Evolutionary conservation across 75 land plant species (phyloP).

Genomic region (Ceratopteris richardii): DNA sequence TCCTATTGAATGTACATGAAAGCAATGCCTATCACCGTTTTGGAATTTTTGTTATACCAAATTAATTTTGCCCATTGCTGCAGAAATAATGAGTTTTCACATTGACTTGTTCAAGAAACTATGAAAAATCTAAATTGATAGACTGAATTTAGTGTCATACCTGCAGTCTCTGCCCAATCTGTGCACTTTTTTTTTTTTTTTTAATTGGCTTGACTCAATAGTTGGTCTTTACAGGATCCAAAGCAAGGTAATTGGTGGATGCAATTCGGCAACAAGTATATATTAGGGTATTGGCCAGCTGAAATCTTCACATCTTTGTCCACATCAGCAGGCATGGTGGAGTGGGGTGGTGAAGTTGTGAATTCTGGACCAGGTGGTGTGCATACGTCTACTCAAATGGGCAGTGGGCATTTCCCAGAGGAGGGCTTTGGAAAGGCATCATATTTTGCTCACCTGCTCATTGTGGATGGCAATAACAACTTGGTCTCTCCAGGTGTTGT

Average conservation of each 20-base stretch:
- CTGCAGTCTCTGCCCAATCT: too few relatives aligned
- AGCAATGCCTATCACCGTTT: too few relatives aligned
- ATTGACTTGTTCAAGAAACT: too few relatives aligned
- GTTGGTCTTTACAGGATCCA: slow-evolving; percentile 53
- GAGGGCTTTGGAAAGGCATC: slow-evolving; percentile 65
- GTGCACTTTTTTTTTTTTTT: background rate
- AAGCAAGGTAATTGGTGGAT: slow-evolving; percentile 91
- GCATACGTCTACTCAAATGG: slow-evolving; percentile 89
- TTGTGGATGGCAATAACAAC: slow-evolving; percentile 21
- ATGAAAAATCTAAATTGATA: too few relatives aligned
- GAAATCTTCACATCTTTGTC: slow-evolving; percentile 53
- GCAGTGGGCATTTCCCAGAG: slow-evolving; percentile 76
- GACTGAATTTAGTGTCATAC: too few relatives aligned
- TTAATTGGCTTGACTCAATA: background rate
- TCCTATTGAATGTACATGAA: too few relatives aligned
- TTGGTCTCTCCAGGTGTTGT: slow-evolving; percentile 57
- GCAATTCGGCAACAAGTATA: slow-evolving; percentile 39
- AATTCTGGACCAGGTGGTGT: slow-evolving; percentile 15
- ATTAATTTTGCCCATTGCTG: too few relatives aligned
- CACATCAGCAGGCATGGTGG: slow-evolving; percentile 58
- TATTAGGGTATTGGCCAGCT: slow-evolving; percentile 90
- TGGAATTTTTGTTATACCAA: too few relatives aligned
- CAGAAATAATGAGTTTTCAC: too few relatives aligned
- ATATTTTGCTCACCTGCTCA: slow-evolving; percentile 27
- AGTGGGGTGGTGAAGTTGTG: slow-evolving; percentile 73